Evolutionary conservation across 805 yeast genomes (phyloP).

Genomic region (Saccharomycopsis sp.): DNA sequence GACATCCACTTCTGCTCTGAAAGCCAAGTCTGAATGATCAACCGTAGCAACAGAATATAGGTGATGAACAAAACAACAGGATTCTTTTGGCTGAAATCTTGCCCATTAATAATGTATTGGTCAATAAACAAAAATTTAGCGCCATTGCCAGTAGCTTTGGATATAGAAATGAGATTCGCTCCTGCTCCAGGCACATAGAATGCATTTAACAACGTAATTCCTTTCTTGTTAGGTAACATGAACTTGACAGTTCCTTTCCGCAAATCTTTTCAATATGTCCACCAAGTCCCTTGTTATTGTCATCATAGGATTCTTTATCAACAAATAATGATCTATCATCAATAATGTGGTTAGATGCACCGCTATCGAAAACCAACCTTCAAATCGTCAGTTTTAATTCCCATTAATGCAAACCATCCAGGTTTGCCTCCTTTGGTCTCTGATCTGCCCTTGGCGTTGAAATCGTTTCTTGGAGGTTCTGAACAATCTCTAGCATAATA

Average conservation of each 20-base stretch:
- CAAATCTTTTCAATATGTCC: neutral
- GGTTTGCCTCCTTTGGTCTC: no score
- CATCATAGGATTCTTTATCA: neutral
- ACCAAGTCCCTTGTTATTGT: neutral
- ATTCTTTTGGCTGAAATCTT: no score
- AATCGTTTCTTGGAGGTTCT: no score
- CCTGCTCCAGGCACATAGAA: neutral
- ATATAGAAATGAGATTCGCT: neutral
- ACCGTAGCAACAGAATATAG: no score
- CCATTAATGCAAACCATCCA: no score
- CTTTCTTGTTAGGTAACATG: neutral
- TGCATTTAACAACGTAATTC: neutral
- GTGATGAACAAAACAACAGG: no score
- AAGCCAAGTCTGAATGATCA: no score
- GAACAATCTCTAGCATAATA: no score
- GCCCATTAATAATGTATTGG: neutral
- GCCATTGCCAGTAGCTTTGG: neutral
- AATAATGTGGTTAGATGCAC: neutral
- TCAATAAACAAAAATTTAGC: neutral
- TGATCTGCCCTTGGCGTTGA: no score
- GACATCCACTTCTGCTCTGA: no score
- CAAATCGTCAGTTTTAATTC: no score
- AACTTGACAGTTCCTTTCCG: neutral
- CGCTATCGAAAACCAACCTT: neutral
- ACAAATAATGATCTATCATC: neutral